Base-by-base conservation (phyloP, 78 protist species). In the Dictyostelium capitatum region DNA sequence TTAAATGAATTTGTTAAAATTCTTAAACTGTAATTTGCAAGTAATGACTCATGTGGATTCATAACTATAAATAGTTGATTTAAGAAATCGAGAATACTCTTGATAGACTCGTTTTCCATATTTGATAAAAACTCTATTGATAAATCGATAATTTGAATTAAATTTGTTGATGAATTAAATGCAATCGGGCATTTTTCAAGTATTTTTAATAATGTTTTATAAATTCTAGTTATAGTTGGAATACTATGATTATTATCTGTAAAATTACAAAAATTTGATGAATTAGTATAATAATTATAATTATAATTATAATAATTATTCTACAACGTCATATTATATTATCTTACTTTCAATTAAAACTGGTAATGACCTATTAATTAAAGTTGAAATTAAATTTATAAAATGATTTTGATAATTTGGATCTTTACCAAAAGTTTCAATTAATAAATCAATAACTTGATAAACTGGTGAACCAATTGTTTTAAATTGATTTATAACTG, bases 91-190 rank as follows among this genome's bases (percentile, higher is more conserved):
- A 87, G 17, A 14, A 54, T 48, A 19, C 78, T 64, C 79, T 48
- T 37, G 4, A 87, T 73, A 9, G 93, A 87, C 19, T 87, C 84
- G 6, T 64, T 87, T 64, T 87, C 93, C 20, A 47, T 64, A 43
- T 75, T 87, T 50, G 65, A 65, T 8, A 87, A 17, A 28, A 80
- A 54, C 32, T n/a, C 54, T 30, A 87, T 77, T 47, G 93, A 32
- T 7, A 41, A 41, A 28, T 87, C 93, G 4, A 87, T 50, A 5
- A 87, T 69, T 14, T 48, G 69, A 11, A 87, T 46, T 20, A 73
- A 47, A 74, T 64, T 28, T 11, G 82, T 53, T 28, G 75, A 51
- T 19, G 30, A 59, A 37, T 87, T 59, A 77, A 87, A 87, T 64
- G 70, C 53, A 47, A 28, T 59, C 28, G 93, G 79, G 48, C 47